These are phyloP conservation scores for Hymenoscyphus fraxineus DNA, from an alignment of 2,329 filamentous ascomycete genomes.

Conservation along the genomic window DNA sequence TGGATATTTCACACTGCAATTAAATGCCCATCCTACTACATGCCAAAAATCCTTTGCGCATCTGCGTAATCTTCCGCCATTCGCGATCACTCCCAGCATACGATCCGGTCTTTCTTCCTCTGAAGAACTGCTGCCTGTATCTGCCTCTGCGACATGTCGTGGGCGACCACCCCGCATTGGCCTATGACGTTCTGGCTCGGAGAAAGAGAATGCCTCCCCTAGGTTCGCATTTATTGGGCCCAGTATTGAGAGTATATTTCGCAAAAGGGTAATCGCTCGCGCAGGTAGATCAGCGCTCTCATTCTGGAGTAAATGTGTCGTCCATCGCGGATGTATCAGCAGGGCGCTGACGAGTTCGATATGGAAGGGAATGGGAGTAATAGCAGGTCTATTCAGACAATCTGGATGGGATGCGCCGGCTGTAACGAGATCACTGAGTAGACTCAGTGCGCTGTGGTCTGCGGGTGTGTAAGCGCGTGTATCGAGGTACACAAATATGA, in stretches of 20 bases:
- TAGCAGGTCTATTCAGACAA: conserved; percentile 43
- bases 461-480: conserved; percentile 9
- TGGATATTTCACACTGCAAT: conserved; percentile 72
- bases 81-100: conserved; percentile 58
- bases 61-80: conserved; percentile 64
- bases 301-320: conserved; percentile 62
- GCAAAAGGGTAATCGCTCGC: conserved; percentile 66
- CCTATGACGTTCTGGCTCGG: conserved; percentile 25
- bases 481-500: background rate
- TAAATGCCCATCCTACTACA: conserved; percentile 86
- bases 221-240: conserved; percentile 70
- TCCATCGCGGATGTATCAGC: conserved; percentile 76
- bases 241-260: conserved; percentile 58
- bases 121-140: conserved; percentile 38
- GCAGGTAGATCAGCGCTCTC: conserved; percentile 62
- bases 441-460: conserved; percentile 57
- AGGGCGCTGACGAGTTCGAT: conserved; percentile 76
- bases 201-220: conserved; percentile 68
- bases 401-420: conserved; percentile 43
- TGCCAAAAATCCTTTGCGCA: conserved; percentile 87
- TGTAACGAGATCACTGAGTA: conserved; percentile 61
- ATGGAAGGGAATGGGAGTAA: conserved; percentile 66
- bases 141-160: conserved; percentile 32
- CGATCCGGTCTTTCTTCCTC: conserved; percentile 46
- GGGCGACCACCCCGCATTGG: conserved; percentile 29